phyloP scores from a whole-genome alignment of 202 grass and related monocot species.

The Hordeum pubiflorum region DNA sequence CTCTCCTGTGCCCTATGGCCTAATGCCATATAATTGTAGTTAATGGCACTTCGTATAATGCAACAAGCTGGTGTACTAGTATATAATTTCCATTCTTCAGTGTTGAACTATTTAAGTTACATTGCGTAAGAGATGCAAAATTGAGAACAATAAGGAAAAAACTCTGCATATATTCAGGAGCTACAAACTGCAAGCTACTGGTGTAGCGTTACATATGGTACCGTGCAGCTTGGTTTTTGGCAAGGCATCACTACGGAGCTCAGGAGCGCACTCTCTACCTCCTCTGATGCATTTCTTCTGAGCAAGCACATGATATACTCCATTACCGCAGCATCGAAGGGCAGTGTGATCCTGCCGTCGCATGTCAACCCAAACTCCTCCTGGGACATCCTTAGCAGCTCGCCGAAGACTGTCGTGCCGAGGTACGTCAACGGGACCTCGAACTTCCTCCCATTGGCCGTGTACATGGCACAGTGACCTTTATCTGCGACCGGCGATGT shows the following conservation, averaged over 20 bases:
- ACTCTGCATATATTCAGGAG: not conserved
- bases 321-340: conserved; percentile 16
- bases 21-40: not conserved
- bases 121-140: not conserved
- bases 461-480: conserved; percentile 38
- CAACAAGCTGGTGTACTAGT: not conserved
- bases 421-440: conserved; percentile 42
- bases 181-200: conserved; percentile 6
- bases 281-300: conserved; percentile 20
- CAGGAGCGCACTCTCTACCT: conserved; percentile 20
- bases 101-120: not conserved
- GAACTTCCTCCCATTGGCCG: conserved; percentile 24
- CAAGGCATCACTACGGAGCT: conserved; percentile 24
- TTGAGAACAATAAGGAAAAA: not conserved
- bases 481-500: conserved; percentile 11
- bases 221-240: conserved; percentile 1
- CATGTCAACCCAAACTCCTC: conserved; percentile 35
- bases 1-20: not conserved
- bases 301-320: conserved; percentile 40
- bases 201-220: not conserved
- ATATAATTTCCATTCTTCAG: not conserved
- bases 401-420: not conserved
- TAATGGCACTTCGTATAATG: not conserved
- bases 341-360: conserved; percentile 31
- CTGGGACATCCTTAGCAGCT: conserved; percentile 13